Conservation (phyloP, 768 basidiomycete species). For the Roridomyces roridus region DNA sequence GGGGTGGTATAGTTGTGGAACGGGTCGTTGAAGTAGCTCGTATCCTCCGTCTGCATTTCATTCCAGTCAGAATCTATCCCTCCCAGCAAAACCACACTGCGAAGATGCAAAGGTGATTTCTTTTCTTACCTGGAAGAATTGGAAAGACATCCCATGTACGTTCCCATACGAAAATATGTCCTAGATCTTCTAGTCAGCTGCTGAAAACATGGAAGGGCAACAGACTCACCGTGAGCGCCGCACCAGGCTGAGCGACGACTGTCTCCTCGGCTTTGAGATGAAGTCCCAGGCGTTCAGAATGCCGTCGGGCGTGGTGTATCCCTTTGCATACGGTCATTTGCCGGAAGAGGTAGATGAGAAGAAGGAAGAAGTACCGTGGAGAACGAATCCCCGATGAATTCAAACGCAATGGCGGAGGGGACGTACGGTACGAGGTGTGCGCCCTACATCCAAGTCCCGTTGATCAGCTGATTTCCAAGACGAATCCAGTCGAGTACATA, state of each 20-base stretch:
- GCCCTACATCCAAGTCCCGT: conserved; percentile 41
- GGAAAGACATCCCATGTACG: conserved; percentile 53
- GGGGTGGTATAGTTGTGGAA: conserved; percentile 66
- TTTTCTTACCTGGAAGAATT: conserved; percentile 55
- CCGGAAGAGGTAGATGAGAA: background rate
- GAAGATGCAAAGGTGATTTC: no score
- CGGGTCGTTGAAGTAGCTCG: conserved; percentile 47
- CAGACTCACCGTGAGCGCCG: conserved; percentile 46
- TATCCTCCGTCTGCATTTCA: background rate
- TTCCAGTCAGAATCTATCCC: background rate
- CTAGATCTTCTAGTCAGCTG: conserved; percentile 29
- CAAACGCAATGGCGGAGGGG: conserved; percentile 51
- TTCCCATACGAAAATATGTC: conserved; percentile 58
- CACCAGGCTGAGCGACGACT: conserved; percentile 61
- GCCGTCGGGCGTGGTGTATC: conserved; percentile 57
- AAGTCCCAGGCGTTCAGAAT: conserved; percentile 64
- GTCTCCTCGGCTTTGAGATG: conserved; percentile 57
- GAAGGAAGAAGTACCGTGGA: conserved; percentile 48
- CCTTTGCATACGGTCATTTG: conserved; percentile 37
- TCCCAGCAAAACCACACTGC: no score
- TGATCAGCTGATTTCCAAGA: no score
- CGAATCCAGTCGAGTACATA: background rate
- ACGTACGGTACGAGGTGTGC: conserved; percentile 51
- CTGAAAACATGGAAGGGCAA: background rate
- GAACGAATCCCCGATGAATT: conserved; percentile 64